Evolutionary conservation across 202 grass and related monocot genomes (phyloP), one percentile per base, ranked within the genome.

Genomic region (Panicum virgatum): DNA sequence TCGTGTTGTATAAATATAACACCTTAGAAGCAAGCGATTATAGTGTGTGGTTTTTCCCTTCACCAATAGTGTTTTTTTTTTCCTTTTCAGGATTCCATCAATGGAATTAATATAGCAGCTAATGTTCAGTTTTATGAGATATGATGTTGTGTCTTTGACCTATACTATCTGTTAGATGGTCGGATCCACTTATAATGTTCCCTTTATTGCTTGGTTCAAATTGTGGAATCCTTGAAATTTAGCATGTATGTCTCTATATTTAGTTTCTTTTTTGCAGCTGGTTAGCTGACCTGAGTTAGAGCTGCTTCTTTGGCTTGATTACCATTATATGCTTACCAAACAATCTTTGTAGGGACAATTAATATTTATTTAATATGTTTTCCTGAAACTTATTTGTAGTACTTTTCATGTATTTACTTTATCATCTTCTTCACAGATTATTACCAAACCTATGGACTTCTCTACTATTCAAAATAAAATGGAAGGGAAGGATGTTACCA

Each of bases 401-500:
- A 50, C 51, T 81, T 22, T 69, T 82, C 40, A 66, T 53, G 7
- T 51, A 11, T 85, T 69, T 61, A 19, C 16, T 47, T 79, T 72
- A 50, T 89, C 56, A 50, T 89, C 56, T 27, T 81, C 23, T 87
- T 79, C 88, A 27, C 79, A 98, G 96, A 89, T 98, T 83, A 93
- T 96, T 62, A 82, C 90, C 44, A 89, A 98, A 48, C 92, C 96
- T 72, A 98, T 98, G 96, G 96, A 96, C 70, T 93, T 96, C 70
- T 84, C 85, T 29, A 96, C 96, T 47, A 92, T 96, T 62, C 88
- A 82, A 69, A 93, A 87, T 4, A 90, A 88, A 84, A 99, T 96
- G 96, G 96, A 98, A 89, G 87, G 79, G 56, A 98, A 90, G 46
- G 91, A 92, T 80, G 89, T 83, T 30, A 73, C 39, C 59, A 89